A percentile compares a stretch with the other conserved stretches of the same genome.
Evolutionary conservation across 768 basidiomycete species (phyloP).

Genomic region (Collybia mongolica): DNA sequence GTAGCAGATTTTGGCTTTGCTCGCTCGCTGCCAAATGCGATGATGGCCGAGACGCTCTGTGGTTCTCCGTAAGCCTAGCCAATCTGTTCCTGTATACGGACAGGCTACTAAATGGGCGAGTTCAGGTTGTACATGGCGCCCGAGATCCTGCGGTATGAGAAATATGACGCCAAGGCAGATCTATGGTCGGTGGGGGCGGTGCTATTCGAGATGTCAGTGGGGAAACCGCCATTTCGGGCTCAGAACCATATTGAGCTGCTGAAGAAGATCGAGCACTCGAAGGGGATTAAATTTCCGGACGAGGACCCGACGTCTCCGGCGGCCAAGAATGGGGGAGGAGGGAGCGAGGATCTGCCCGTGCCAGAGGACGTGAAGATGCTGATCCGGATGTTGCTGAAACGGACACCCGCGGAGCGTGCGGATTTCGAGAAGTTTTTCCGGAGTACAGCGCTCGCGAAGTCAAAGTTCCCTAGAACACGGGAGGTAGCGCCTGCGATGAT

Average conservation of each 20-base stretch:
- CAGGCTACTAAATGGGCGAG: conserved; percentile 1
- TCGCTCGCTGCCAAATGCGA: conserved; percentile 83
- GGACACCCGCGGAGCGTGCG: conserved; percentile 80
- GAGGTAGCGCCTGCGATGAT: conserved; percentile 30
- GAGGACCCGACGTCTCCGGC: conserved; percentile 60
- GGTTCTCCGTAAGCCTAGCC: conserved; percentile 80
- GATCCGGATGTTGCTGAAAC: conserved; percentile 80
- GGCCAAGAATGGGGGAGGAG: conserved; percentile 42
- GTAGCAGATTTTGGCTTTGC: conserved; percentile 99
- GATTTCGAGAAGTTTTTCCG: conserved; percentile 92
- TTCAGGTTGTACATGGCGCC: conserved; percentile 96
- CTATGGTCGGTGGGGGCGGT: conserved; percentile 99
- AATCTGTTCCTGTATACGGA: not conserved
- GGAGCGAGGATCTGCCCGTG: conserved; percentile 57
- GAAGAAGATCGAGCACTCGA: conserved; percentile 89
- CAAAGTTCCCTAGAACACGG: conserved; percentile 67
- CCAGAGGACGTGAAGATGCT: conserved; percentile 85
- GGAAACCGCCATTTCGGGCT: conserved; percentile 92
- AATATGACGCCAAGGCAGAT: conserved; percentile 97
- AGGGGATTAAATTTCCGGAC: conserved; percentile 92
- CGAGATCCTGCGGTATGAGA: conserved; percentile 94
- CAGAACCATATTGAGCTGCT: conserved; percentile 95
- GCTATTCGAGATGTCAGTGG: conserved; percentile 92
- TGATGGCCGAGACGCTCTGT: conserved; percentile 97
- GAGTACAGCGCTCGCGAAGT: conserved; percentile 73